phyloP scores from a whole-genome alignment of 1,284 basidiomycete species.

The Agroathelia rolfsii region DNA sequence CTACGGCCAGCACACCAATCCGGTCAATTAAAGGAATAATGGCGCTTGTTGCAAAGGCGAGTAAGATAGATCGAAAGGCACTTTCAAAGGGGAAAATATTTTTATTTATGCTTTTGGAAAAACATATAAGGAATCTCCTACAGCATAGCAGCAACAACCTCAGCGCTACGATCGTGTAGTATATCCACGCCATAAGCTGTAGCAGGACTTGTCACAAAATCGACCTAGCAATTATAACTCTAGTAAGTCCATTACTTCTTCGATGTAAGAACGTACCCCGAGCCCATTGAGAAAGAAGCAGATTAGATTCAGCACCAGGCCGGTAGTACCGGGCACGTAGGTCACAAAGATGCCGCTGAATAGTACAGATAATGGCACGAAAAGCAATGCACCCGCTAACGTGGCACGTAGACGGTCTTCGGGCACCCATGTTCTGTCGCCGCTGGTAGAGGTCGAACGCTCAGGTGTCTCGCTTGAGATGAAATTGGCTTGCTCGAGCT shows the following conservation, averaged over 20 bases:
- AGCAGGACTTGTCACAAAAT: conserved; percentile 16
- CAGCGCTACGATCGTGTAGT: conserved; percentile 26
- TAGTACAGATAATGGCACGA: conserved; percentile 25
- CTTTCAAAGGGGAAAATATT: too few species aligned
- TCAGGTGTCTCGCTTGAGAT: too few species aligned
- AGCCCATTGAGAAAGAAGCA: conserved; percentile 30
- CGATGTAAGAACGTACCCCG: conserved; percentile 19
- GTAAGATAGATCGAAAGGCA: conserved; percentile 20
- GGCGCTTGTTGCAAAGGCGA: conserved; percentile 22
- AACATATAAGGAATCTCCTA: conserved; percentile 10
- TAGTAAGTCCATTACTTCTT: too few species aligned
- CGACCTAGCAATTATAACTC: too few species aligned
- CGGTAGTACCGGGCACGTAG: conserved; percentile 14
- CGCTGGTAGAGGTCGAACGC: too few species aligned
- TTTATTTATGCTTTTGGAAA: too few species aligned
- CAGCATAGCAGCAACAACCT: conserved; percentile 22
- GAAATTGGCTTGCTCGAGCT: too few species aligned
- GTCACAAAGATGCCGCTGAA: conserved; percentile 14
- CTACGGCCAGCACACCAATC: conserved; percentile 22
- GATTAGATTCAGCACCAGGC: conserved; percentile 18
- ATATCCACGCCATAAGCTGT: conserved; percentile 18
- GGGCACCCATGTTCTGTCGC: conserved; percentile 21
- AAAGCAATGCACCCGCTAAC: conserved; percentile 20
- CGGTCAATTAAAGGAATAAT: conserved; percentile 25
- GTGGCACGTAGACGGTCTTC: conserved; percentile 33